These are phyloP conservation scores for Penicillium lagena DNA, from an alignment of 495 filamentous ascomycete species.

Conservation along the genomic window DNA sequence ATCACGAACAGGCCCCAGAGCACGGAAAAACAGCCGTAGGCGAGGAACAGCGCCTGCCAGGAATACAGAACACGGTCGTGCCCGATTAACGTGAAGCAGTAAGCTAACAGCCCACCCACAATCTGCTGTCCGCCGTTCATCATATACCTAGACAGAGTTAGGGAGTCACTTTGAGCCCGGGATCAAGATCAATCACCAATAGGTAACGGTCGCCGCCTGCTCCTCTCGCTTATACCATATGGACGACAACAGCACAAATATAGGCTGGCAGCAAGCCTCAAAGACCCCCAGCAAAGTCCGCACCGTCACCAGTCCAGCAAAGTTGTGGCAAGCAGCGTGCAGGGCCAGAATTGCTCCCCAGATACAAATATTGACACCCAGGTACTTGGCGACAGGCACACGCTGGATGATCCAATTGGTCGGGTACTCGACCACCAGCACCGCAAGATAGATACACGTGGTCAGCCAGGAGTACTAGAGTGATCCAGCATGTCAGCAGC, in stretches of 20 bases:
- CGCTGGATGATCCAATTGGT: constrained; percentile 50
- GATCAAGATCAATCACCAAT: constrained; percentile 36
- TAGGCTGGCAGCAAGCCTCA: constrained; percentile 50
- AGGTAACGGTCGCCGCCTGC: constrained; percentile 49
- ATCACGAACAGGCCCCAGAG: constrained; percentile 44
- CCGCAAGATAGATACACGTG: constrained; percentile 46
- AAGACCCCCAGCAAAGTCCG: constrained; percentile 54
- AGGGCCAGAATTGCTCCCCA: constrained; percentile 44
- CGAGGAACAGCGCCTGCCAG: constrained; percentile 56
- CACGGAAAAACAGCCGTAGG: constrained; percentile 49
- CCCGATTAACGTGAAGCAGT: constrained; percentile 29
- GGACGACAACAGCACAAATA: constrained; percentile 42
- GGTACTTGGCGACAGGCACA: constrained; percentile 50
- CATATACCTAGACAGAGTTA: constrained; percentile 34
- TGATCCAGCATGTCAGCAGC: neutral
- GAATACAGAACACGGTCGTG: constrained; percentile 15
- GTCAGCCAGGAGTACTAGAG: constrained; percentile 46
- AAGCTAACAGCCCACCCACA: constrained; percentile 41
- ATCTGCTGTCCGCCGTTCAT: constrained; percentile 46
- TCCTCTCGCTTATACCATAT: constrained; percentile 61
- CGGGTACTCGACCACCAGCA: constrained; percentile 48
- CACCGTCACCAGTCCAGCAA: constrained; percentile 38
- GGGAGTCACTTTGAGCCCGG: constrained; percentile 7
- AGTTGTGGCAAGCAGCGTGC: constrained; percentile 45
- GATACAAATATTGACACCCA: constrained; percentile 40